phyloP scores from a whole-genome alignment of 257 asterid genomes.

The Lycium ferocissimum region DNA sequence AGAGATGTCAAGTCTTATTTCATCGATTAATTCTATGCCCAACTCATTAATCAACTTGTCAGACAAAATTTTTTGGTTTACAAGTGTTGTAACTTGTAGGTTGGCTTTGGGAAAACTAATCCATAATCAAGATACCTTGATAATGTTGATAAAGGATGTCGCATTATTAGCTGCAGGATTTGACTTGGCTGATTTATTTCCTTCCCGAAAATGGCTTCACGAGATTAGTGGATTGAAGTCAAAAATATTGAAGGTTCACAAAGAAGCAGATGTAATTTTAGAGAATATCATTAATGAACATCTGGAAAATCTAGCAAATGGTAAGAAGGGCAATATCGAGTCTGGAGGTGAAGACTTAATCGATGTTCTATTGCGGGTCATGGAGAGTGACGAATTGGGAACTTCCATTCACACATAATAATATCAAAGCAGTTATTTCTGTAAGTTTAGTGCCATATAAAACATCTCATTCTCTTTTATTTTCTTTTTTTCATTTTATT shows the following conservation, averaged over 20 bases:
- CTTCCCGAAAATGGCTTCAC: not conserved
- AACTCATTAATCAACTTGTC: not conserved
- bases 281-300: not conserved
- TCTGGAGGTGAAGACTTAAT: not conserved
- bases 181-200: not conserved
- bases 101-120: not conserved
- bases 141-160: not conserved
- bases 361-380: not conserved
- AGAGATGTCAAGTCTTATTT: not conserved
- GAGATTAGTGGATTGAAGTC: not conserved
- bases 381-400: not conserved
- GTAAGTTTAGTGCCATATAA: not conserved
- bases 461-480: not conserved
- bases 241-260: not conserved
- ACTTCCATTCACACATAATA: not conserved
- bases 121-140: not conserved
- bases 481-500: too few relatives aligned
- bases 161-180: not conserved
- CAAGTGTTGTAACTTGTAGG: not conserved
- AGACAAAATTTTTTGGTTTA: not conserved
- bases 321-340: not conserved
- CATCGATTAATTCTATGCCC: not conserved
- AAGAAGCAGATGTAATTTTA: not conserved
- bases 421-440: constrained; percentile 5
- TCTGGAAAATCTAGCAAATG: not conserved